Base-by-base conservation (phyloP, 768 basidiomycete species). In the Lactarius pseudohatsudake region DNA sequence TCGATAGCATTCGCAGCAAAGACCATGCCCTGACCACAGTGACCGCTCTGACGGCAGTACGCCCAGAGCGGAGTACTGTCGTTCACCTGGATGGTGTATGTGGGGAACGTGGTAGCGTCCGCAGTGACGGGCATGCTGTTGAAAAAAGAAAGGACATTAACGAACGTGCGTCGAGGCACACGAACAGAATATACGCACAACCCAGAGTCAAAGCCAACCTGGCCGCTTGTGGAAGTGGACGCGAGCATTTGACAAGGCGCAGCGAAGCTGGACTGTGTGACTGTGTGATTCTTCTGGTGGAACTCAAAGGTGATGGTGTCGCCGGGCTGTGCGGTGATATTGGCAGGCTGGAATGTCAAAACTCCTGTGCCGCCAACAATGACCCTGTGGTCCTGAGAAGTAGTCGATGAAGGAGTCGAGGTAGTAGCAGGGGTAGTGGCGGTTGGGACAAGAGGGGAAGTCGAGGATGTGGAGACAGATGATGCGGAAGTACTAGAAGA, bases 11-110 rank as follows among this genome's bases (percentile, higher is more conserved):
- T 89, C 66, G 78, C 78, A 28, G 83, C 74, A 75, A 86, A 86
- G 59, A 86, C 85, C 86, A 87, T 87, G 57, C 86, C 86, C 54
- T 76, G 72, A 0, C 79, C 80, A 71, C 86, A 87, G 73, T 88
- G 86, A 53, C 70, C 74, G 2, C 67, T 58, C 70, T 85, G 85
- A 2, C 76, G 75, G 72, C 86, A 86, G 76, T 81, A 85, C 2
- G 75, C 81, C 86, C 84, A 86, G 70, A 86, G 79, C 3, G 84
- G 85, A 18, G 75, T 72, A 16, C 82, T 83, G 74, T 87, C 81
- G 74, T 86, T 86, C 66, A 87, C 76, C 41, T 77, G 78, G 64
- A 88, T 74, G 11, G 79, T 81, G 72, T 75, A 86, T 1, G 81
- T 82, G 8, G 86, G 86, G 76, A 84, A 82, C 7, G 78, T 78